These are phyloP conservation scores for Eucalyptus polybractea DNA, from an alignment of 345 rosid species.

Conservation along the genomic window DNA sequence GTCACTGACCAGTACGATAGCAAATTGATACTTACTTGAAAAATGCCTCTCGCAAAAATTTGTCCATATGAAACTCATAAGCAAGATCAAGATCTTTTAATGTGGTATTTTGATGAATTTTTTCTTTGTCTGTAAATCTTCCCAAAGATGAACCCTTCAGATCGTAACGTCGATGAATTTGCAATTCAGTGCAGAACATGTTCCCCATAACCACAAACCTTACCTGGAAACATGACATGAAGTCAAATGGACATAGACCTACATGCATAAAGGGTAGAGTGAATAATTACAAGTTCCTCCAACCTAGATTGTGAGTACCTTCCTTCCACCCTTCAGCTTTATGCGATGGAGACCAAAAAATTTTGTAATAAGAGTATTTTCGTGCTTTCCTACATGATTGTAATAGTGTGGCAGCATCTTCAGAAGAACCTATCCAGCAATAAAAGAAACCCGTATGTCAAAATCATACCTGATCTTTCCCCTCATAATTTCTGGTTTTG, in stretches of 20 bases:
- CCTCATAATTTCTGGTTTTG: neutral
- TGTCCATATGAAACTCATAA: slow-evolving; percentile 90
- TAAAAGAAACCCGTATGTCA: neutral
- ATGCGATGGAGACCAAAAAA: slow-evolving; percentile 87
- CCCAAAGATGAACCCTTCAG: slow-evolving; percentile 89
- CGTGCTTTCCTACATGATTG: slow-evolving; percentile 55
- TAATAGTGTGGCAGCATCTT: slow-evolving; percentile 77
- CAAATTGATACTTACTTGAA: slow-evolving; percentile 43
- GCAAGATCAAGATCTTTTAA: slow-evolving; percentile 79
- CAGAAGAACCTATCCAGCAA: slow-evolving; percentile 49
- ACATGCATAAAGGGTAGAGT: neutral
- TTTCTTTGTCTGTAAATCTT: slow-evolving; percentile 57
- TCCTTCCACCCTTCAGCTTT: slow-evolving; percentile 54
- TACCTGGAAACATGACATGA: slow-evolving; percentile 39
- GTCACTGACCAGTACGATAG: neutral
- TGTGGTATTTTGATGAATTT: slow-evolving; percentile 59
- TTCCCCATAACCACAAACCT: slow-evolving; percentile 98
- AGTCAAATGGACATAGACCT: neutral
- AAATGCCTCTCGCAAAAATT: slow-evolving; percentile 56
- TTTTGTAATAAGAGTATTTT: slow-evolving; percentile 92
- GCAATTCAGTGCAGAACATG: slow-evolving; percentile 95
- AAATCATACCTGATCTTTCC: neutral
- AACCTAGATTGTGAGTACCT: slow-evolving; percentile 33
- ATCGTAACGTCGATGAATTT: slow-evolving; percentile 85
- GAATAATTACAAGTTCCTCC: neutral